Evolutionary conservation across 768 basidiomycete species (phyloP), one percentile per base, ranked within the genome.

Genomic region (Russula sp.): DNA sequence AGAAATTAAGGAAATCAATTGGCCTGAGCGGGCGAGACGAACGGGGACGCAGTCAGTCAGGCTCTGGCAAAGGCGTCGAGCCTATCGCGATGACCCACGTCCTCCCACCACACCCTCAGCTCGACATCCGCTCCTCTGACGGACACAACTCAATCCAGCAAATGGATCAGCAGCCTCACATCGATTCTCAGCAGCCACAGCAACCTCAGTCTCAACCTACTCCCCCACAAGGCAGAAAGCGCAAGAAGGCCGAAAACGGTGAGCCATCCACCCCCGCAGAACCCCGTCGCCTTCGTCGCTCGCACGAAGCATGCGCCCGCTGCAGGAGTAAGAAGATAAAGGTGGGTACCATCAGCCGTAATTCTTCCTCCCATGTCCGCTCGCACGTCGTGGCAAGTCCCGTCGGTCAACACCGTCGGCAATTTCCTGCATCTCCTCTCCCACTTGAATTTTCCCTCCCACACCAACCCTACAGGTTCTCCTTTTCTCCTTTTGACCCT

Each of bases 241-340:
- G 76, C 58, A 88, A 86, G 77, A 86, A 86, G 74, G 75, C 76
- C 1, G 84, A 85, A 53, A 78, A 77, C 13, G 85, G 84, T 58
- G 86, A 84, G n/a, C 73, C 75, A 47, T 69, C 75, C 41, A 73
- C 81, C 18, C 75, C 84, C 46, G 80, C 85, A 58, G 90, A 91
- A 73, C 87, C 89, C 47, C 82, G 91, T 69, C 83, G 90, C 58
- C 81, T 93, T 69, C 80, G 91, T 69, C 84, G 91, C 71, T 91
- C 90, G 69, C 91, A 93, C 76, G 91, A 93, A 76, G 90, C 91
- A 65, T 93, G 91, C 79, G 87, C 91, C 66, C 83, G 91, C 73
- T 93, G 91, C 81, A 88, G 91, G 82, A 87, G 86, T 78, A 93
- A 93, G 84, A 93, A 93, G 87, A 93, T 93, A 77, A 93, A 93